Conservation (phyloP, 2,329 filamentous ascomycete genomes). For the Colletotrichum siamense region DNA sequence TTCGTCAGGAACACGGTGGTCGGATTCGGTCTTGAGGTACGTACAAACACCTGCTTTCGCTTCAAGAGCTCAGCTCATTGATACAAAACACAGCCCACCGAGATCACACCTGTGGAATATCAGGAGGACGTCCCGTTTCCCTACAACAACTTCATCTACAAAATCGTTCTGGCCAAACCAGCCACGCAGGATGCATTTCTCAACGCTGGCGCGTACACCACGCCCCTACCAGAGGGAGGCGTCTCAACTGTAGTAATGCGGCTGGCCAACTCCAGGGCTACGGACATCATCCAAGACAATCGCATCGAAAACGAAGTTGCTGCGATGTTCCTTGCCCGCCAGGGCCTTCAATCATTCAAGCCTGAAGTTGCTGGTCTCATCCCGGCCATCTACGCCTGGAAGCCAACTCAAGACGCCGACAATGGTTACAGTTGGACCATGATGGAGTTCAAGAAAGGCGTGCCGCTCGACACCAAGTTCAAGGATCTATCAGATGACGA, state of each 20-base stretch:
- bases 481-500: neutral
- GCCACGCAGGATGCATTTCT: too few relatives aligned
- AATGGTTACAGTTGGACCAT: conserved; percentile 27
- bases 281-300: neutral
- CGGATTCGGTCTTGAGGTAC: neutral
- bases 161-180: conserved; percentile 6
- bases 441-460: conserved; percentile 28
- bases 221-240: neutral
- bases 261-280: conserved; percentile 16
- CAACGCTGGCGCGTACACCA: neutral
- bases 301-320: conserved; percentile 33
- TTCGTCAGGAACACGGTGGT: neutral
- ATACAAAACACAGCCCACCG: neutral
- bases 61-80: neutral
- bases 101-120: neutral
- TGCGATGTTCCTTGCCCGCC: conserved; percentile 22
- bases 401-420: neutral
- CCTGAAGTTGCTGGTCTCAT: conserved; percentile 12
- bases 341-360: neutral
- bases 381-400: conserved; percentile 29
- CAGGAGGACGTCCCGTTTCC: neutral
- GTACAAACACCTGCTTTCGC: too few relatives aligned
- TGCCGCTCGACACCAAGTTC: conserved; percentile 25
- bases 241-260: conserved; percentile 15
- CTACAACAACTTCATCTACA: conserved; percentile 27